Evolutionary conservation across 441 rosid species (phyloP), one percentile per base, ranked within the genome.

Genomic region (Adansonia gregorii): DNA sequence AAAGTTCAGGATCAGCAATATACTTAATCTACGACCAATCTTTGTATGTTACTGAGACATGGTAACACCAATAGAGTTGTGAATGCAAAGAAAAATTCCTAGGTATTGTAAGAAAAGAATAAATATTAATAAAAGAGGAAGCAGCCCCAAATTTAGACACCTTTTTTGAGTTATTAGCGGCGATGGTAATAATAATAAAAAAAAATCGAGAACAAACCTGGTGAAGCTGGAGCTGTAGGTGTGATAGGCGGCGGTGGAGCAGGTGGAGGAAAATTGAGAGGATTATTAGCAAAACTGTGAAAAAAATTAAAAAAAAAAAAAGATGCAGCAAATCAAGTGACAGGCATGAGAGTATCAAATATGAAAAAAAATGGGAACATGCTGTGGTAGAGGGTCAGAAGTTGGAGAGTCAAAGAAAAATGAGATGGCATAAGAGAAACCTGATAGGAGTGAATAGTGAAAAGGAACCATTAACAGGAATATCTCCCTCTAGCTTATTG

Each of bases 391-490:
- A 4, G 43, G 39, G 24, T 27, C 60, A 70, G 43, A 43, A 51
- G 60, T 49, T 7, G 6, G 35, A 61, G 20, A 19, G 52, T 60
- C 22, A 5, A 46, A 70, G 22, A 3, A 75, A 70, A 54, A 66
- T 43, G 80, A 76, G 46, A 31, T 9, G 74, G 74, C 56, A 81
- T 39, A 31, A 24, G 77, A 61, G 74, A 78, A 81, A 93, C 98
- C 98, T 93, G 76, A 90, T 83, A 55, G 93, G 87, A 78, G 97
- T 92, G 78, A 93, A 93, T 12, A 87, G 84, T 9, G 90, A 83
- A 84, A 95, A 95, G 79, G 98, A 95, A 78, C 98, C 98, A 79
- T 90, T 89, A 66, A 85, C 79, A 0, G 98, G 98, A 82, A 87
- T 59, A 76, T 83, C 88, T 83, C 98, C 98, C 8, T 0, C 46